phyloP scores from a whole-genome alignment of 805 yeast species.

The Lachancea nothofagi region DNA sequence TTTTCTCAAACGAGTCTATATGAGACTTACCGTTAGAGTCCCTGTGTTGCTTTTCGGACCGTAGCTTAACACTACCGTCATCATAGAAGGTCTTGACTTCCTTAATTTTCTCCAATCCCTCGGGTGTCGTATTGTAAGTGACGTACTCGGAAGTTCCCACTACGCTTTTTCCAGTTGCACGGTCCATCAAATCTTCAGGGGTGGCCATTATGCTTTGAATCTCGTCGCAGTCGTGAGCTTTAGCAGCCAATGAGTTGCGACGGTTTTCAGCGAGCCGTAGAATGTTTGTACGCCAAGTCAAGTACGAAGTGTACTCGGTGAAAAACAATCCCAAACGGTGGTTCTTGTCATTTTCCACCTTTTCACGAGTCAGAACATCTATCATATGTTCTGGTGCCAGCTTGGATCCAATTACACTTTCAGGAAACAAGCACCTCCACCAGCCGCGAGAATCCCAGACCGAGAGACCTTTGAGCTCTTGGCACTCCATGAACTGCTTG shows the following conservation, averaged over 20 bases:
- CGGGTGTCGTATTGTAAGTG: constrained; percentile 34
- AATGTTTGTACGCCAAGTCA: constrained; percentile 64
- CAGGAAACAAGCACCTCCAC: constrained; percentile 89
- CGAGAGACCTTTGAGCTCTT: constrained; percentile 57
- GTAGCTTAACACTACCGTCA: constrained; percentile 40
- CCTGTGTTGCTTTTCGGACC: constrained; percentile 35
- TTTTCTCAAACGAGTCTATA: constrained; percentile 27
- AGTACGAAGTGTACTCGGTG: constrained; percentile 53
- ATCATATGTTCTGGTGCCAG: constrained; percentile 27
- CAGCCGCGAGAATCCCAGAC: constrained; percentile 82
- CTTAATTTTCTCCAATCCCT: constrained; percentile 42
- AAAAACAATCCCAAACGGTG: constrained; percentile 58
- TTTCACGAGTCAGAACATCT: constrained; percentile 50
- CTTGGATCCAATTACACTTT: constrained; percentile 35
- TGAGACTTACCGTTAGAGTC: constrained; percentile 35
- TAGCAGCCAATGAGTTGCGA: constrained; percentile 19
- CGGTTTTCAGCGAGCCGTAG: constrained; percentile 39
- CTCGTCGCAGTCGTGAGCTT: not conserved
- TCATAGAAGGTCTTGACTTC: constrained; percentile 35
- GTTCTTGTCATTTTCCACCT: constrained; percentile 41
- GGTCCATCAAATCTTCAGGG: constrained; percentile 27
- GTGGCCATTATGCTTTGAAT: constrained; percentile 6
- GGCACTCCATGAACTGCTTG: constrained; percentile 56
- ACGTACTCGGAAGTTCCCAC: constrained; percentile 38
- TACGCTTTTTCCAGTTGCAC: constrained; percentile 20